These are phyloP conservation scores for Rhodotorula taiwanensis DNA, from an alignment of 768 basidiomycete species.

Conservation along the genomic window DNA sequence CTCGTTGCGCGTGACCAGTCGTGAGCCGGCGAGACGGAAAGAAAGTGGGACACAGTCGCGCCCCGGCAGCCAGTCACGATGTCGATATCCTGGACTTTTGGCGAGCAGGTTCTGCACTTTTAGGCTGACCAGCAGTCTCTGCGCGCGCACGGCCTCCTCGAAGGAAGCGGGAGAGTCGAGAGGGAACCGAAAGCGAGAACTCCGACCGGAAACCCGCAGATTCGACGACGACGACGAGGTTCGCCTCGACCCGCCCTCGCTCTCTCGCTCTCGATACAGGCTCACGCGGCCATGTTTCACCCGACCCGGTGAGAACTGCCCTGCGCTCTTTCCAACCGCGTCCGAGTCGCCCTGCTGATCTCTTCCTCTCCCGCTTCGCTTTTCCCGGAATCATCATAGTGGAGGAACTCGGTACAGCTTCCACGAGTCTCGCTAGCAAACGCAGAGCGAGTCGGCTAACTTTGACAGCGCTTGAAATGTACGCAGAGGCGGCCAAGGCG, in stretches of 20 bases:
- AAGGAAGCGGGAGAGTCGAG: no score
- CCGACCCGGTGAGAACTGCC: slow-evolving; percentile 18
- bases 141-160: no score
- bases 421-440: background rate
- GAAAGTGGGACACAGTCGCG: no score
- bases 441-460: fast-evolving
- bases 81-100: no score
- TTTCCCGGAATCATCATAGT: slow-evolving; percentile 2
- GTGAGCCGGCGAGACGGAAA: no score
- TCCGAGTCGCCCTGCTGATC: background rate
- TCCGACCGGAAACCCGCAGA: no score
- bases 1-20: no score
- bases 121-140: no score
- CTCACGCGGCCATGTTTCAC: slow-evolving; percentile 16
- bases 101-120: no score
- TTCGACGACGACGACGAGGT: background rate
- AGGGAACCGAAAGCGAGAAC: background rate
- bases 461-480: no score
- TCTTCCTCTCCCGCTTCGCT: background rate
- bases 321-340: background rate
- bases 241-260: no score
- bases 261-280: background rate
- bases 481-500: slow-evolving; percentile 32
- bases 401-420: slow-evolving; percentile 19
- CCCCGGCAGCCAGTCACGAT: no score